Evolutionary conservation across 2,329 filamentous ascomycete genomes (phyloP), one percentile per base, ranked within the genome.

Genomic region (Blumeriella jaapii): DNA sequence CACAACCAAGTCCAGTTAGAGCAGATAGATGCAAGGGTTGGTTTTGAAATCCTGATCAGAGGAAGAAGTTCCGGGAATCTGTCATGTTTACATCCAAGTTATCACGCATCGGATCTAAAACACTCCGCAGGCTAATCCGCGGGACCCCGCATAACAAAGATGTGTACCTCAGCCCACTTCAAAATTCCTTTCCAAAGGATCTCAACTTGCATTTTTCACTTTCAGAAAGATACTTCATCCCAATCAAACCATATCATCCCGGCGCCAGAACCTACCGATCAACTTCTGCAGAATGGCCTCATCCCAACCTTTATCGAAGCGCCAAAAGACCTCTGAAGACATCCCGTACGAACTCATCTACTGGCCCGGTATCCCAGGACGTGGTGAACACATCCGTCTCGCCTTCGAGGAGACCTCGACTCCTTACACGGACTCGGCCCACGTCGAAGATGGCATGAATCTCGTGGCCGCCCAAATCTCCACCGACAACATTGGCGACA

Each of bases 371-470:
- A 20, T 84, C 16, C 82, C 82, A 20, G 82, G 82, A 25, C 78
- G 82, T 31, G 82, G 75, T 42, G 82, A 89, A 54, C 73, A 74
- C 55, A 61, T 86, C 52, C 80, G 82, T 14, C 69, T 89, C 8
- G 67, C 68, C 11, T 72, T 89, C 46, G 82, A 87, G 59, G 79
- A 80, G 34, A 66, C 73, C 13, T 68, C 68, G 12, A 70, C 70
- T 1, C 55, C 67, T 3, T 87, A 84, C 62, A 71, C 58, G 15
- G 81, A 87, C 59, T 61, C 65, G 3, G 65, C 68, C 37, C 68
- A 67, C 45, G 39, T 60, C 10, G 53, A 69, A 18, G 59, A 65
- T n/a, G 77, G 70, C 36, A 60, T 71, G 29, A 48, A 62, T 1
- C 47, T 59, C 2, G 65, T 84, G 10, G 54, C 67, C 3, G 53